Evolutionary conservation across 345 rosid species (phyloP).

Genomic region (Trapa bicornis): DNA sequence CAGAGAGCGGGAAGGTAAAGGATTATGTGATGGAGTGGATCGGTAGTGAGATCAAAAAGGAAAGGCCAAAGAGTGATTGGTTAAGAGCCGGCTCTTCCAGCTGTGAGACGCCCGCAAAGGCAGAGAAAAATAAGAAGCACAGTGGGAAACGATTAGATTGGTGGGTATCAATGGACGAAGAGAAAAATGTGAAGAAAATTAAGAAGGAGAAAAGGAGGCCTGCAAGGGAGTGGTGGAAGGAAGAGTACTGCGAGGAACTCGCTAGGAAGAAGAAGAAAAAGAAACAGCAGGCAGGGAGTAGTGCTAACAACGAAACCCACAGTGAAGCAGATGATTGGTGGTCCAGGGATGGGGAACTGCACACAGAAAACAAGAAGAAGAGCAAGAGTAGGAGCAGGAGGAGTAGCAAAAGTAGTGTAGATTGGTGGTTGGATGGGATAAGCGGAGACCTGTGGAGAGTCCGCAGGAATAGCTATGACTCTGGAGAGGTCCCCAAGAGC

Average conservation of each 20-base stretch:
- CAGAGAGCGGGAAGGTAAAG: constrained; percentile 41
- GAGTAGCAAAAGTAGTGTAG: constrained; percentile 57
- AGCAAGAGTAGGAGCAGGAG: constrained; percentile 31
- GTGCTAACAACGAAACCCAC: constrained; percentile 16
- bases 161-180: constrained; percentile 83
- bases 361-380: constrained; percentile 37
- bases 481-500: constrained; percentile 66
- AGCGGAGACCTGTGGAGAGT: constrained; percentile 65
- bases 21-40: constrained; percentile 93
- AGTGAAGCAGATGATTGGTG: constrained; percentile 42
- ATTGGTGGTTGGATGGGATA: constrained; percentile 69
- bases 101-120: constrained; percentile 13
- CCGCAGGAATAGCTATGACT: constrained; percentile 45
- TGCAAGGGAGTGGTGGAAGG: constrained; percentile 97
- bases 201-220: constrained; percentile 59
- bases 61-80: constrained; percentile 73
- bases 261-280: constrained; percentile 59
- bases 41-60: constrained; percentile 70
- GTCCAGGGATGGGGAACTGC: constrained; percentile 43
- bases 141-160: constrained; percentile 55
- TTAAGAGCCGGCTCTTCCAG: constrained; percentile 24
- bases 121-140: constrained; percentile 47
- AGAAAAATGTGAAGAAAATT: constrained; percentile 23
- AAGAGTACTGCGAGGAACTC: constrained; percentile 75
- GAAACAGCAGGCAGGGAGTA: constrained; percentile 23